Base-by-base conservation (phyloP, 83 land plant genomes). In the Thuja plicata region DNA sequence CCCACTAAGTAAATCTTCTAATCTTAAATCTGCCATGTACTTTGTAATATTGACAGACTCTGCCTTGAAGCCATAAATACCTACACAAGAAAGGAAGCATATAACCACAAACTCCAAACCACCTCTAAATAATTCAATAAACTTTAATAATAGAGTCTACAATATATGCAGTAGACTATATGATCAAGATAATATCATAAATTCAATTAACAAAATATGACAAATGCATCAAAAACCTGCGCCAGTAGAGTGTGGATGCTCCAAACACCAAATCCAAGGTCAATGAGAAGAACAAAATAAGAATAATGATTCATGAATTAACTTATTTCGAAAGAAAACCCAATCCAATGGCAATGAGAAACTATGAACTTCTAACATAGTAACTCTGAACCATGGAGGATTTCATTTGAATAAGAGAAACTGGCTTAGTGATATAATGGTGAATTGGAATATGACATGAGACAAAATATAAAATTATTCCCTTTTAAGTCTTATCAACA, bases 1-100 rank as follows among this genome's bases (percentile, higher is more conserved):
- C 27, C 48, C 84, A 41, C 41, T 80, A 80, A 80, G 84, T 43
- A 80, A 80, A 80, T 80, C 84, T 80, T 40, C 45, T 43, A 80
- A 43, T 9, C 48, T 40, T 80, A 80, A 80, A 80, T 80, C n/a
- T 40, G 48, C 48, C 84, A 80, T 80, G 84, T 80, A 43, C 84
- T 80, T 80, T 21, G 84, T 19, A 80, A 80, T 43, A 80, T 80
- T 43, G 45, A 80, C 24, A 80, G 84, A 15, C 46, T 80, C 48
- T 10, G 48, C 41, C 45, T 80, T 80, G 46, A 80, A 7, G 48
- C 84, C 84, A 80, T 80, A 80, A 41, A 80, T 41, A 80, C 84
- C 84, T 80, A 43, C 41, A 80, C 84, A 80, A 80, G 84, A 41
- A 80, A 41, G 27, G 11, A 80, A 19, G 3, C 84, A 80, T 40